Evolutionary conservation across 805 yeast species (phyloP).

Genomic region (Dipodascopsis uninucleata): DNA sequence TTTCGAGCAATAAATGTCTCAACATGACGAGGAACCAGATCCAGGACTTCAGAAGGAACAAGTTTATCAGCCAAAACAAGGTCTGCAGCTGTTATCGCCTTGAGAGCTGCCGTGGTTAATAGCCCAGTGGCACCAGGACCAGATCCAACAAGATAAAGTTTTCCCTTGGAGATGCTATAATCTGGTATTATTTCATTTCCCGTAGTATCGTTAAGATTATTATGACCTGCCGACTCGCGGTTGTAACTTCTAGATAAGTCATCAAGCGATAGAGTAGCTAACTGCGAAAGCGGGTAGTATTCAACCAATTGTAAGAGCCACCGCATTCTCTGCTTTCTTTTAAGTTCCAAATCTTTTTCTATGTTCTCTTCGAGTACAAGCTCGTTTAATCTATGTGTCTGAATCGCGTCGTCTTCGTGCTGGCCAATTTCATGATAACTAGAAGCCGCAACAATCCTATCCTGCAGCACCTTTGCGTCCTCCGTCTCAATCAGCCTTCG

Average conservation of each 20-base stretch:
- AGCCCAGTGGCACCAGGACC: conserved; percentile 89
- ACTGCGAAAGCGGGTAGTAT: conserved; percentile 70
- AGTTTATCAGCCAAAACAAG: conserved; percentile 83
- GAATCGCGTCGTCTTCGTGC: conserved; percentile 68
- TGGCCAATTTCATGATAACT: conserved; percentile 43
- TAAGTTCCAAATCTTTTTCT: conserved; percentile 39
- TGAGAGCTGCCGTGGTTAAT: conserved; percentile 79
- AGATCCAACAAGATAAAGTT: conserved; percentile 81
- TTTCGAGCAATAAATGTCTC: conserved; percentile 82
- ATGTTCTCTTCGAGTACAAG: conserved; percentile 54
- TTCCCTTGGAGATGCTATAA: too few species aligned
- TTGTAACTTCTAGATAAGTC: conserved; percentile 52
- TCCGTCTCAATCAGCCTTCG: conserved; percentile 53
- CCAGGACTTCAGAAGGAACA: conserved; percentile 83
- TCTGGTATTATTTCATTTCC: too few species aligned
- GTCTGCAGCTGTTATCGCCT: conserved; percentile 78
- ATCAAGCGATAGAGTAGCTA: conserved; percentile 57
- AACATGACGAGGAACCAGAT: conserved; percentile 71
- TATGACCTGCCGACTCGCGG: too few species aligned
- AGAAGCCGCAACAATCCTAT: conserved; percentile 30
- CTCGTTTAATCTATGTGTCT: conserved; percentile 54
- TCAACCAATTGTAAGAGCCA: conserved; percentile 91
- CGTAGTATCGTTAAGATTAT: background rate
- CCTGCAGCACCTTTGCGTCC: conserved; percentile 43
- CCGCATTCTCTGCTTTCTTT: conserved; percentile 52